Evolutionary conservation across 2,329 filamentous ascomycete genomes (phyloP).

Genomic region (Chaetomiaceae sp.): DNA sequence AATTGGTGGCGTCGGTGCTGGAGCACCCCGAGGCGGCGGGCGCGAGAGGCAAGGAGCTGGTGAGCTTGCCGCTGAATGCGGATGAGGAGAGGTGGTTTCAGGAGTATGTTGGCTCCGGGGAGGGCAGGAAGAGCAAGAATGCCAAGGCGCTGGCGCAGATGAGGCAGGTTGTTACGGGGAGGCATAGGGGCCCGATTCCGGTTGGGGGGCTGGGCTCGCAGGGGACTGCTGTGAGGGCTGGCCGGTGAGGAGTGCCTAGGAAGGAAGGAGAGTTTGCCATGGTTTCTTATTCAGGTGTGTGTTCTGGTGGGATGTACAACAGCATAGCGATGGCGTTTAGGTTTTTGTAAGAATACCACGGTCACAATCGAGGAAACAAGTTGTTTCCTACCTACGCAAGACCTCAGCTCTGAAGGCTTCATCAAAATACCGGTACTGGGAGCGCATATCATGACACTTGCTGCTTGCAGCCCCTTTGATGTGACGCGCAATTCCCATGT

Average conservation of each 20-base stretch:
- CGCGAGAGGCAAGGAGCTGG: conserved; percentile 61
- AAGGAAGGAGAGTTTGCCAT: neutral
- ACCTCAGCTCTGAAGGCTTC: neutral
- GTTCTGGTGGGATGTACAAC: neutral
- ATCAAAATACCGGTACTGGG: too few species aligned
- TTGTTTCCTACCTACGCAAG: too few species aligned
- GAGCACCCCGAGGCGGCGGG: conserved; percentile 38
- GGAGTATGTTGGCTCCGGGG: conserved; percentile 60
- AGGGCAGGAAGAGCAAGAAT: conserved; percentile 55
- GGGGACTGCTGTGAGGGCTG: conserved; percentile 7
- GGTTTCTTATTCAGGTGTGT: neutral
- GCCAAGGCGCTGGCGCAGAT: conserved; percentile 22
- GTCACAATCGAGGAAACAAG: neutral
- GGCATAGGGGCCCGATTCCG: conserved; percentile 9
- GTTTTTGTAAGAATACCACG: neutral
- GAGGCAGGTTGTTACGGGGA: conserved; percentile 25
- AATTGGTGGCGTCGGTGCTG: conserved; percentile 58
- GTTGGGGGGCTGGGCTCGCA: conserved; percentile 2
- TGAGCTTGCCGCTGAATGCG: conserved; percentile 66
- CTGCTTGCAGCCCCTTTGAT: too few species aligned
- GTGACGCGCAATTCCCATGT: too few species aligned
- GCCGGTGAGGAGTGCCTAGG: neutral
- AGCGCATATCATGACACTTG: too few species aligned
- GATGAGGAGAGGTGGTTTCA: conserved; percentile 73
- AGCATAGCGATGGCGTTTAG: conserved; percentile 19